Base-by-base conservation (phyloP, 2,329 filamentous ascomycete species). In the Fusarium sp. region DNA sequence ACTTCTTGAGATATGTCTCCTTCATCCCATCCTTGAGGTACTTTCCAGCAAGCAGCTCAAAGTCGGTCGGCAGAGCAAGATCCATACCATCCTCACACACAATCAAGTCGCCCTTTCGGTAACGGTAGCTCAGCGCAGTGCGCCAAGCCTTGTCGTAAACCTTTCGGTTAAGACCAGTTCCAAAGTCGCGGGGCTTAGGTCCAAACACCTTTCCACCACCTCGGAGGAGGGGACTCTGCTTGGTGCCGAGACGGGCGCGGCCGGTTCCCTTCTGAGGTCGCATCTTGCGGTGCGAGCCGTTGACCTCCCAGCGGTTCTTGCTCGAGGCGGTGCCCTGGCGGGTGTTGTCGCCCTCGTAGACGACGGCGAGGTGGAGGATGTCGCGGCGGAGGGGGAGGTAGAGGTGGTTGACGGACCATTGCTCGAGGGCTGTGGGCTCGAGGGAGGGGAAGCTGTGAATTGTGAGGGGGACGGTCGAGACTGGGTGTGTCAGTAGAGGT, bases 111-210 rank as follows among this genome's bases (percentile, higher is more conserved):
- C 95, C 97, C 75, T 92, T 91, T 75, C 92, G 89, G 85, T 97
- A 98, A 69, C 97, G 91, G 86, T 98, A 97, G 80, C 93, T 97
- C 74, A 99, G 88, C 13, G 97, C 97, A 50, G 94, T 98, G 81
- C 97, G 91, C 94, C 95, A 98, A 11, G 97, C 97, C 78, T 97
- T 88, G 84, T 98, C 95, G 86, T 99, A 99, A 57, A 98, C 91
- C 86, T 98, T 98, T 81, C 89, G 89, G 78, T 93, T 95, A 65
- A 99, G 87, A 18, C 89, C 89, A 25, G 95, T 97, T 69, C 91
- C 90, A 81, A 99, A 99, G 85, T 98, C 95, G 81, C 97, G 90
- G 29, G 95, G 95, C 78, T 95, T 92, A 31, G 97, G 97, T n/a
- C 97, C 97, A 80, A 95, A 94, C 1, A 91, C 87, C 78, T 97